Evolutionary conservation across 73 alveolate species (phyloP), one percentile per base, ranked within the genome.

Genomic region (Paramecium pentaurelia): DNA sequence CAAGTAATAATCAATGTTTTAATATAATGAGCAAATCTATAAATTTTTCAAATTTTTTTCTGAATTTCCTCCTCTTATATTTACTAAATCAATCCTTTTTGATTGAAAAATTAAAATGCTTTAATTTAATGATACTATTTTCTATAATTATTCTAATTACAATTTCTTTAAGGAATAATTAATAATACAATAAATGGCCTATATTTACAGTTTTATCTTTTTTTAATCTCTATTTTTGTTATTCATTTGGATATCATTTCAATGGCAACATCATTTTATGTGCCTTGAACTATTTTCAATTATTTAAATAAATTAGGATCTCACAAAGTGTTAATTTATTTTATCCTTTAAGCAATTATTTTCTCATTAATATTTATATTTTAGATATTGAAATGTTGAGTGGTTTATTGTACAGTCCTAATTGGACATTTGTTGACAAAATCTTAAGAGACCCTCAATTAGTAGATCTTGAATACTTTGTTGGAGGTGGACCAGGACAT

Each of bases 401-500:
- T 40, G 60, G 60, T 38, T 73, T 73, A 25, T 38, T 73, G 60
- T 73, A 73, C 60, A 73, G 87, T 73, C 87, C 58, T 0, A 73
- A 73, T 73, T 73, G 87, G 87, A 40, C 58, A 36, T 37, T 36
- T 5, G 87, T 73, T 10, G 91, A 80, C 49, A 80, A 44, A 80
- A 2, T 45, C 28, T 36, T 80, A 25, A 80, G 91, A 47, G 73
- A 49, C 44, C 91, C 71, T 80, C 38, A 40, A 40, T 47, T 80
- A 47, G 91, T 45, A 27, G 91, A 80, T 80, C 44, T 42, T 22
- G 91, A 80, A 80, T 40, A 45, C 42, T 80, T 80, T 36, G 91
- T 80, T 14, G 91, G 91, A 40, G 91, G 91, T 45, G 91, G 91
- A 2, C 64, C 75, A 14, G 91, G 91, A 14, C 91, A 80, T 47